phyloP scores from a whole-genome alignment of 2,329 filamentous ascomycete genomes.

The Monilinia laxa region DNA sequence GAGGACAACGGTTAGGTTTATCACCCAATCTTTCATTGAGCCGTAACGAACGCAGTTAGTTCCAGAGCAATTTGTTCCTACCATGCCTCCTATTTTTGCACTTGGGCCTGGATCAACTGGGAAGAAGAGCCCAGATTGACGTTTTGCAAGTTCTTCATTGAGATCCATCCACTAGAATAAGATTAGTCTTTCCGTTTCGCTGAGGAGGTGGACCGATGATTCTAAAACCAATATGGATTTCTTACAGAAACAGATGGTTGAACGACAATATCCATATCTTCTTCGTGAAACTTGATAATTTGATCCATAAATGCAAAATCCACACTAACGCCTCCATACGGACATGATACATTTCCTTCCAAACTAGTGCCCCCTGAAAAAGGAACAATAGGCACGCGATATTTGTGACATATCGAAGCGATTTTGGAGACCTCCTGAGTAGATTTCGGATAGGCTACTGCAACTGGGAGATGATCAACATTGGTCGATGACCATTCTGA shows the following conservation, averaged over 20 bases:
- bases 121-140: constrained; percentile 79
- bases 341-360: constrained; percentile 87
- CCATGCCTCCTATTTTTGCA: constrained; percentile 80
- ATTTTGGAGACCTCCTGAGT: constrained; percentile 61
- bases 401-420: constrained; percentile 70
- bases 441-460: constrained; percentile 61
- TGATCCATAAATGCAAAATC: constrained; percentile 88
- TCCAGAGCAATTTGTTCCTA: constrained; percentile 74
- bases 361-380: constrained; percentile 85
- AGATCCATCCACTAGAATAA: constrained; percentile 73
- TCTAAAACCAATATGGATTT: background rate
- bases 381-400: constrained; percentile 76
- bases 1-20: constrained; percentile 78
- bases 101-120: constrained; percentile 75
- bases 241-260: constrained; percentile 72
- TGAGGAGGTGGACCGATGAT: background rate
- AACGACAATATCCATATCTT: constrained; percentile 90
- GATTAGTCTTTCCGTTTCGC: background rate
- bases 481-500: constrained; percentile 66
- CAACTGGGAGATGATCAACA: constrained; percentile 59
- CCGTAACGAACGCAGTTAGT: constrained; percentile 81
- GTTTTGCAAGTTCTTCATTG: constrained; percentile 68
- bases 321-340: constrained; percentile 82
- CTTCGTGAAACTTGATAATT: constrained; percentile 74
- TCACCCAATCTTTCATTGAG: constrained; percentile 86